Conservation (phyloP, 83 land plant species). For the Larix sibirica region DNA sequence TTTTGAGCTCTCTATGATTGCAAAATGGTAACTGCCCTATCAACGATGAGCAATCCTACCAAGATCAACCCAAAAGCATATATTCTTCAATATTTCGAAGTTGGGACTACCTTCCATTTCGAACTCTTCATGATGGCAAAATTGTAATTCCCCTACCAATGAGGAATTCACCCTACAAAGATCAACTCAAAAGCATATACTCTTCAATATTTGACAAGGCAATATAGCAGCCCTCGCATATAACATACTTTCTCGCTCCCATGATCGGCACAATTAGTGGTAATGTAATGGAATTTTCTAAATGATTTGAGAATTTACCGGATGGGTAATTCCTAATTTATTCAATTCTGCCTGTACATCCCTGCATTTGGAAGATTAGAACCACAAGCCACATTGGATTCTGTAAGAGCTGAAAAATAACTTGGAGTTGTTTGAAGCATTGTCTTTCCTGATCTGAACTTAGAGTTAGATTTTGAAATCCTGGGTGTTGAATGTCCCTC, state of each 20-base stretch:
- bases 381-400: background rate
- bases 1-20: background rate
- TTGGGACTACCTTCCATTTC: too few relatives aligned
- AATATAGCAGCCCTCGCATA: background rate
- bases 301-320: background rate
- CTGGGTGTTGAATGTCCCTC: background rate
- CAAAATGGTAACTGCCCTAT: background rate
- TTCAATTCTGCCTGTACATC: conserved; percentile 11
- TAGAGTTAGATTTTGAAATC: conserved; percentile 8
- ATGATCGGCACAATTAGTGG: background rate
- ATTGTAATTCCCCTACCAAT: too few relatives aligned
- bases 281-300: background rate
- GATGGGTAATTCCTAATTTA: conserved; percentile 1
- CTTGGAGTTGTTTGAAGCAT: background rate
- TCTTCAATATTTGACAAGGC: too few relatives aligned
- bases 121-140: too few relatives aligned
- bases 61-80: too few relatives aligned
- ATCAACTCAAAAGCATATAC: too few relatives aligned
- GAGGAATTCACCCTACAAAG: too few relatives aligned
- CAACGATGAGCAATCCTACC: background rate
- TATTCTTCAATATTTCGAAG: too few relatives aligned
- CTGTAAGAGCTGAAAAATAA: background rate
- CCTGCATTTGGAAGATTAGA: conserved; percentile 12
- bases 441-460: background rate
- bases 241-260: conserved; percentile 1